These are phyloP conservation scores for Lachancea meyersii DNA, from an alignment of 805 yeast genomes.

Conservation along the genomic window DNA sequence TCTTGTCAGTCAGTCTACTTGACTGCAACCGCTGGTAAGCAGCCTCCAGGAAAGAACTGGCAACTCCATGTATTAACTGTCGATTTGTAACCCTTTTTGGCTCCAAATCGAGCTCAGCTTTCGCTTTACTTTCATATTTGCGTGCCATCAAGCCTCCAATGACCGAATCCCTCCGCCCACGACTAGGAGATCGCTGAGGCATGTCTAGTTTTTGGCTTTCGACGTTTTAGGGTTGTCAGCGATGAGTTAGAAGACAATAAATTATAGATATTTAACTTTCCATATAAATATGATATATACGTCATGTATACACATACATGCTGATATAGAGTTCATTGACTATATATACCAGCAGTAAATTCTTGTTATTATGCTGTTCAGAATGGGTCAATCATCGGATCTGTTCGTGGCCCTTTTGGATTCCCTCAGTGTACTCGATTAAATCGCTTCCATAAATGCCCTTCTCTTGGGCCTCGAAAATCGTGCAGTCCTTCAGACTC, in stretches of 20 bases:
- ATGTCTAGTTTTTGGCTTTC: slow-evolving; percentile 3
- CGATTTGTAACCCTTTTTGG: slow-evolving; percentile 19
- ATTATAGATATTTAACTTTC: no score
- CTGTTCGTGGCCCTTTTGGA: slow-evolving; percentile 3
- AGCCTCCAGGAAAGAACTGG: slow-evolving; percentile 41
- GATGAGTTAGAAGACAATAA: no score
- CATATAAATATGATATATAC: no score
- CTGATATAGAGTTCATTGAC: no score
- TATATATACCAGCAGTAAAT: no score
- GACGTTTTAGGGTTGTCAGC: no score
- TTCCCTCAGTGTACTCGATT: slow-evolving; percentile 47
- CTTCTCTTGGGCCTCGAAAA: slow-evolving; percentile 36
- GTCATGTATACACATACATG: no score
- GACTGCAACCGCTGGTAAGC: slow-evolving; percentile 36
- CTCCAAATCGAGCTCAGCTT: slow-evolving; percentile 17
- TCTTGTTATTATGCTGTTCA: no score
- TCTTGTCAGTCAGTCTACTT: slow-evolving; percentile 12
- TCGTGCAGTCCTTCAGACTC: slow-evolving; percentile 39
- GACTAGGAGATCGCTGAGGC: background rate
- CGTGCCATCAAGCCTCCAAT: slow-evolving; percentile 20
- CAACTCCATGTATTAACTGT: slow-evolving; percentile 35
- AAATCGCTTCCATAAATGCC: slow-evolving; percentile 52
- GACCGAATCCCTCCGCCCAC: slow-evolving; percentile 12
- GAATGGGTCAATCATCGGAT: slow-evolving; percentile 3
- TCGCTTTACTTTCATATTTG: slow-evolving; percentile 24